Base-by-base conservation (phyloP, 1,284 basidiomycete genomes). In the Puccinia hordei region DNA sequence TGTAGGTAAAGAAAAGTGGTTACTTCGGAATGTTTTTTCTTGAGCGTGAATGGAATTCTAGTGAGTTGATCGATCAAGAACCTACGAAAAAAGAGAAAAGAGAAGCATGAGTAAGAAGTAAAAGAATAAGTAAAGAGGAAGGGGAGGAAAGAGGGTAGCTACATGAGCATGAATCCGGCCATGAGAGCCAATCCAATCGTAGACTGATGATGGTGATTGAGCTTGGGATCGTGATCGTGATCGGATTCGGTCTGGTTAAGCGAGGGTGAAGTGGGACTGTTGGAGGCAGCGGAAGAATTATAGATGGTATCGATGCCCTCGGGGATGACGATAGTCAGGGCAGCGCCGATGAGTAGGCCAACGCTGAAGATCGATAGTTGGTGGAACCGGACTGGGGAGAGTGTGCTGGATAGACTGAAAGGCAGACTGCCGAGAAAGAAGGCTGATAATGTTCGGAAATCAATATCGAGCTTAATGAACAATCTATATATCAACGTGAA, bases 251-350 rank as follows among this genome's bases (percentile, higher is more conserved):
- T 44, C 24, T 15, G 68, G 6, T 51, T 41, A 19, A 27, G 44
- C 15, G 53, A 12, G n/a, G 3, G 57, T 8, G 27, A n/a, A 66
- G 38, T 27, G 55, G 35, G 0, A 22, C 4, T 12, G 66, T 6
- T 12, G 38, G 65, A 44, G 38, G 6, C 12, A 30, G 71, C 15
- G 35, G 41, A 41, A 38, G 72, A 68, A 22, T 8, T 17, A 33
- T 71, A 79, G 44, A 61, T 68, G 15, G 76, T 68, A 19, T 80
- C 81, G 57, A 82, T 65, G 10, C 82, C 84, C 69, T 97, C 94
- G 27, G 94, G 94, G 79, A 97, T 92, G 84, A 97, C 93, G 41
- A 97, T 90, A 13, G 93, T 93, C 82, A 97, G 86, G 0, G 93
- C 93, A 8, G 94, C 92, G 19, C 94, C 94, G 33, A 96, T 88